Conservation (phyloP, 495 filamentous ascomycete species). For the Terfezia boudieri region DNA sequence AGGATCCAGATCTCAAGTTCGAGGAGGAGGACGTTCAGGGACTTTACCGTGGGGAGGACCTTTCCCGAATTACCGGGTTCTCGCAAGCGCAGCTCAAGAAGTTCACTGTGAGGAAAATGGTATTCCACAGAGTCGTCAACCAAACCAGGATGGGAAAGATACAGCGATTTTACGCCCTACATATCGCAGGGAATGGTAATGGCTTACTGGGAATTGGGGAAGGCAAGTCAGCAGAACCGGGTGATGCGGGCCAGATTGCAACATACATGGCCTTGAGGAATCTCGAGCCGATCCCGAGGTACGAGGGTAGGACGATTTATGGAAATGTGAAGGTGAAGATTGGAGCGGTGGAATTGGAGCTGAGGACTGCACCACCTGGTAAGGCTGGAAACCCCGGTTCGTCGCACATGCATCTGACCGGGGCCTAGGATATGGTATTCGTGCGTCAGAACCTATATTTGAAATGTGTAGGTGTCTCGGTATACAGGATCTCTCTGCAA, state of each 20-base stretch:
- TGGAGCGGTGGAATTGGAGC: slow-evolving; percentile 54
- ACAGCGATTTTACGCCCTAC: slow-evolving; percentile 40
- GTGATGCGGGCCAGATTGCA: slow-evolving; percentile 42
- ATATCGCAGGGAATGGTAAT: slow-evolving; percentile 61
- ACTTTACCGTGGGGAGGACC: slow-evolving; percentile 7
- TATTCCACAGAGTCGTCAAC: slow-evolving; percentile 54
- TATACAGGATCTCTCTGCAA: slow-evolving; percentile 64
- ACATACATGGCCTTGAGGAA: slow-evolving; percentile 56
- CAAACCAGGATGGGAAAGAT: slow-evolving; percentile 95
- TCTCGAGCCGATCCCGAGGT: slow-evolving; percentile 67
- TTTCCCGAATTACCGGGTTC: slow-evolving; percentile 39
- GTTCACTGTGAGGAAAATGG: slow-evolving; percentile 40
- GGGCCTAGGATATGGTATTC: slow-evolving; percentile 60
- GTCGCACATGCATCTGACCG: no score
- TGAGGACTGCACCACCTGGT: slow-evolving; percentile 76
- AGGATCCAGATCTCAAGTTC: slow-evolving; percentile 16
- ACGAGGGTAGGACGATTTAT: slow-evolving; percentile 78
- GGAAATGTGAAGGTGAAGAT: slow-evolving; percentile 69
- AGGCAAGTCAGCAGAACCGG: slow-evolving; percentile 55
- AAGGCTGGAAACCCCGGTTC: slow-evolving; percentile 13
- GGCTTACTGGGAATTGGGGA: slow-evolving; percentile 75
- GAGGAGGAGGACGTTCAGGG: slow-evolving; percentile 31
- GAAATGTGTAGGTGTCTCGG: slow-evolving; percentile 71
- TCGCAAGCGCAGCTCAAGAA: slow-evolving; percentile 29
- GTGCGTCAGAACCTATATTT: slow-evolving; percentile 73